Base-by-base conservation (phyloP, 495 filamentous ascomycete species). In the Opeltia flavorubescens region DNA sequence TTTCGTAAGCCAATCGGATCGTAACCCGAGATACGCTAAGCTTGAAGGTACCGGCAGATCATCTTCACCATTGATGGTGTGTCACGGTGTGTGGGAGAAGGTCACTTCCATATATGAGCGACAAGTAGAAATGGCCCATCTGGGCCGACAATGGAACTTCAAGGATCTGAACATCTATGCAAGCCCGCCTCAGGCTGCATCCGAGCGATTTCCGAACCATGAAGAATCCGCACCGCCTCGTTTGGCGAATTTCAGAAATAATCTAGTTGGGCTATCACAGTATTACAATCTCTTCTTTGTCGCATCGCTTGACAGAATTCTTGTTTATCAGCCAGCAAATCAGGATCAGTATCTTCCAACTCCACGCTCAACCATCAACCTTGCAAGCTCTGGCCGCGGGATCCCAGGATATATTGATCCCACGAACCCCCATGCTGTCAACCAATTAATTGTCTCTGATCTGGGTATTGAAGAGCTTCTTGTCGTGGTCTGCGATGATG, bases 401-500 rank as follows among this genome's bases (percentile, higher is more conserved):
- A 59, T 76, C 0, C 49, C 48, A 5, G 84, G 81, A 0, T 72
- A 70, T 43, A 67, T 91, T 15, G 73, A 84, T 49, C 56, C 43
- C 0, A 28, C 34, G 0, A 60, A 68, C 13, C 77, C 80, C 0
- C 89, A 95, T 60, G 71, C 74, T 17, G 76, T 94, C 46, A 95
- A 93, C 55, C 74, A 80, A 46, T 63, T 98, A 2, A 70, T 86
- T 28, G 70, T 94, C 17, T 84, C 87, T 33, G 76, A 84, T 41
- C 65, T 98, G 2, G 91, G 91, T 2, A 62, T 75, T 25, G 74
- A 88, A 38, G 91, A 98, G 61, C 76, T 94, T 11, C 49, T 95
- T 17, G 60, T 89, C 2, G 66, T 82, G 35, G 77, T 70, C 9
- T 88, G 80, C 47, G 91, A 95, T 54, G 88, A 95, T 51, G 91